Percentiles rank a stretch among this genome's conserved stretches.
These are phyloP conservation scores for Deuterostichococcus epilithicus DNA, from an alignment of 139 green algal species.

Conservation along the genomic window DNA sequence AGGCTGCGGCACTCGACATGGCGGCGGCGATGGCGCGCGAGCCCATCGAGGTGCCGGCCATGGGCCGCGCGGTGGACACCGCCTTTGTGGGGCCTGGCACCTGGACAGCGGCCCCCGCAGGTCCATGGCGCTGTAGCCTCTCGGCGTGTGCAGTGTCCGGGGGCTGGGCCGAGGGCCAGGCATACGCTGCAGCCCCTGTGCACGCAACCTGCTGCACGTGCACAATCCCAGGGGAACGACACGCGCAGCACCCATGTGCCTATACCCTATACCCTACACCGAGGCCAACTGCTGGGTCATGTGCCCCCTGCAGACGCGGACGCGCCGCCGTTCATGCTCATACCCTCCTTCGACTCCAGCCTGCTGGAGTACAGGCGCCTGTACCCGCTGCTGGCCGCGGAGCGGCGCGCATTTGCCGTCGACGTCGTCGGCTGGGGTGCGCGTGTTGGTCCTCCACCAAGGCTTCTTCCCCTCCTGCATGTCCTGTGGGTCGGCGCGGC, in stretches of 20 bases:
- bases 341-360: constrained; percentile 84
- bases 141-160: no score
- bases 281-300: no score
- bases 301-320: not conserved
- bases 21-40: constrained; percentile 20
- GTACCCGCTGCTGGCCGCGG: constrained; percentile 56
- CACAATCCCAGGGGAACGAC: no score
- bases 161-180: no score
- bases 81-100: constrained; percentile 26
- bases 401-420: constrained; percentile 52
- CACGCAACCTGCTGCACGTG: no score
- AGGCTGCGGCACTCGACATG: constrained; percentile 18
- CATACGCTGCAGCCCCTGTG: no score
- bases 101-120: not conserved
- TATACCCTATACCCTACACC: no score
- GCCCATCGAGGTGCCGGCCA: constrained; percentile 16
- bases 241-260: not conserved
- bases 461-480: no score
- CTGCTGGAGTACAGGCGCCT: constrained; percentile 74
- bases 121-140: no score
- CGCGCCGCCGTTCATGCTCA: constrained; percentile 64
- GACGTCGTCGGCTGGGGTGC: constrained; percentile 70
- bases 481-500: no score
- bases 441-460: not conserved
- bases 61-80: constrained; percentile 28